A percentile compares a stretch with the other conserved stretches of the same genome.
Conservation (phyloP, 2,329 filamentous ascomycete species). For the Gliomastix tumulicola region DNA sequence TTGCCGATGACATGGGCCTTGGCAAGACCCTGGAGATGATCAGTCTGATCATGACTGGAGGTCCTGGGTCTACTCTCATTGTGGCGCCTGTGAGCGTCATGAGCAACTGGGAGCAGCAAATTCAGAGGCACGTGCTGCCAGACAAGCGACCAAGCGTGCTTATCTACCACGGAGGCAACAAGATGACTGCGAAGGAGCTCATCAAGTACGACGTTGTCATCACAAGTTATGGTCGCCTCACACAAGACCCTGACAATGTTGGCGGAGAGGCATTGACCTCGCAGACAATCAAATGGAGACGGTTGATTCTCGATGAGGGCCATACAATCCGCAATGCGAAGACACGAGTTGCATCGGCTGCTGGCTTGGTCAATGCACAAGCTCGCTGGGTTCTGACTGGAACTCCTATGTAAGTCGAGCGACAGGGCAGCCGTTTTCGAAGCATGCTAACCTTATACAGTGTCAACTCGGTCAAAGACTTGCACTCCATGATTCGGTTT, state of each 20-base stretch:
- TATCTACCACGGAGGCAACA: slow-evolving; percentile 65
- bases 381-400: slow-evolving; percentile 77
- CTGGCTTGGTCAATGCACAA: slow-evolving; percentile 57
- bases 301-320: slow-evolving; percentile 77
- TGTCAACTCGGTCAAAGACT: slow-evolving; percentile 73
- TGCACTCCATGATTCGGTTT: slow-evolving; percentile 75
- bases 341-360: slow-evolving; percentile 65
- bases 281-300: slow-evolving; percentile 56
- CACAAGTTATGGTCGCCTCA: slow-evolving; percentile 76
- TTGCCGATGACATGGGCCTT: slow-evolving; percentile 39
- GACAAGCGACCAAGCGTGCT: slow-evolving; percentile 59
- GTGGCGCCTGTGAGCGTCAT: slow-evolving; percentile 78
- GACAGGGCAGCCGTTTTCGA: too few relatives aligned
- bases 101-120: slow-evolving; percentile 85
- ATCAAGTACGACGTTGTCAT: slow-evolving; percentile 68
- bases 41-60: slow-evolving; percentile 60
- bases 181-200: slow-evolving; percentile 50
- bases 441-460: too few relatives aligned
- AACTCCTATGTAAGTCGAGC: slow-evolving; percentile 63
- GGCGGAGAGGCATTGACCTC: slow-evolving; percentile 31
- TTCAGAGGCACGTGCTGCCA: slow-evolving; percentile 60
- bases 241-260: too few relatives aligned
- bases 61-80: slow-evolving; percentile 63
- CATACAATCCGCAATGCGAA: slow-evolving; percentile 74
- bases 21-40: slow-evolving; percentile 74